Evolutionary conservation across 164 flowering plant genomes (phyloP).

Genomic region (Magnolia officinalis): DNA sequence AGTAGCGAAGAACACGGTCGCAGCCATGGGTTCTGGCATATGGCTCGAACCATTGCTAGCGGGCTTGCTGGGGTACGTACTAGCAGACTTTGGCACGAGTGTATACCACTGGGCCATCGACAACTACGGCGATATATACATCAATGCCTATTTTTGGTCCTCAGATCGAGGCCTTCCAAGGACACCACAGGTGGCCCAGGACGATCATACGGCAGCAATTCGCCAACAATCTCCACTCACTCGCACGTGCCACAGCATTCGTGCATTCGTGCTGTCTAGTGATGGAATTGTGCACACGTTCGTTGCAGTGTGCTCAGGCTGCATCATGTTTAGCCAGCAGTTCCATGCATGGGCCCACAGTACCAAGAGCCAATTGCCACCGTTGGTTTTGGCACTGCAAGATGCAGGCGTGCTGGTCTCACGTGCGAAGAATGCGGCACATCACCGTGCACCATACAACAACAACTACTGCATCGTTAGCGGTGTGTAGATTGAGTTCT

Average conservation of each 20-base stretch:
- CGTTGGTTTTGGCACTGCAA: not conserved
- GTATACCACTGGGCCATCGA: constrained; percentile 90
- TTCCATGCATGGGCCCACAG: too few relatives aligned
- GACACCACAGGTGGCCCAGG: too few relatives aligned
- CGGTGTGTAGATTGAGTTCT: too few relatives aligned
- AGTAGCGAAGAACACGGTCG: constrained; percentile 38
- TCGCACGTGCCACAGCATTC: too few relatives aligned
- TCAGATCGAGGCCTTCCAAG: too few relatives aligned
- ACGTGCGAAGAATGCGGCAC: constrained; percentile 53
- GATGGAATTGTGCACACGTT: too few relatives aligned
- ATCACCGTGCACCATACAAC: constrained; percentile 71
- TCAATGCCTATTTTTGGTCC: constrained; percentile 62
- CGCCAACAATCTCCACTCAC: too few relatives aligned
- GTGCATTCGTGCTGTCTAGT: too few relatives aligned
- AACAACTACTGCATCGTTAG: constrained; percentile 91
- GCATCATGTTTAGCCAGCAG: too few relatives aligned
- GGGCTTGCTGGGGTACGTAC: constrained; percentile 52
- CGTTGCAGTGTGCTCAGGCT: too few relatives aligned
- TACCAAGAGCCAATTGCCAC: too few relatives aligned
- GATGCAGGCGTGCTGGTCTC: constrained; percentile 70
- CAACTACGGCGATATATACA: constrained; percentile 64
- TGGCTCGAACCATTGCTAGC: constrained; percentile 53
- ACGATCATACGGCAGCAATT: too few relatives aligned
- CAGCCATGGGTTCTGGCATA: constrained; percentile 21
- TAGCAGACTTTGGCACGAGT: constrained; percentile 80